Percentiles rank a stretch among this genome's conserved stretches.
Conservation (phyloP, 495 filamentous ascomycete species). For the Penicillium antarcticum region DNA sequence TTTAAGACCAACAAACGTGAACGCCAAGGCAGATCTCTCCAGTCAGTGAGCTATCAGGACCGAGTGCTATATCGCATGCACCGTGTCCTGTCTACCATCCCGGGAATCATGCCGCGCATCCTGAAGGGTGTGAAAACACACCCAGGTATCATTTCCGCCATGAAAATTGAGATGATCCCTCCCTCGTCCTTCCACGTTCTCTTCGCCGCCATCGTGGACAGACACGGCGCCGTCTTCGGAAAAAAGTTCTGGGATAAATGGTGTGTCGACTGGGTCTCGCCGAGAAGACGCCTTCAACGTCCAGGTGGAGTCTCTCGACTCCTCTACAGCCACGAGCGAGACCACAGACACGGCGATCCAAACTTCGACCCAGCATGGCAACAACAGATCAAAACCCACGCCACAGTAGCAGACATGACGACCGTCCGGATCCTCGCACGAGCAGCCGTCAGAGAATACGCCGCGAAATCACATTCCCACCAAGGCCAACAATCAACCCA, state of each 20-base stretch:
- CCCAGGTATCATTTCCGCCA: slow-evolving; percentile 8
- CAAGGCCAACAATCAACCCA: neutral
- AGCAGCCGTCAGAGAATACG: slow-evolving; percentile 32
- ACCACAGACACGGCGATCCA: slow-evolving; percentile 21
- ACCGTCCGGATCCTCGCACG: slow-evolving; percentile 42
- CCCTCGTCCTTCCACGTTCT: slow-evolving; percentile 44
- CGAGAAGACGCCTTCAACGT: slow-evolving; percentile 17
- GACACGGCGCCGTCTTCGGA: slow-evolving; percentile 39
- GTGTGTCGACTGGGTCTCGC: slow-evolving; percentile 32
- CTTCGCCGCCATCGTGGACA: slow-evolving; percentile 46
- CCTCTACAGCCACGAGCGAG: slow-evolving; percentile 20
- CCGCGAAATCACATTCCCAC: neutral
- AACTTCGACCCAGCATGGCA: slow-evolving; percentile 29
- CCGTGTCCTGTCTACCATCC: slow-evolving; percentile 25
- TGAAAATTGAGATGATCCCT: slow-evolving; percentile 25
- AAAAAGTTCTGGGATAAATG: slow-evolving; percentile 39
- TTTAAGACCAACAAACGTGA: slow-evolving; percentile 18
- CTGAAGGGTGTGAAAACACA: slow-evolving; percentile 18
- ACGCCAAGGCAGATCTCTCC: slow-evolving; percentile 11
- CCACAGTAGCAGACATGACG: slow-evolving; percentile 33
- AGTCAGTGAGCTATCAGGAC: slow-evolving; percentile 23
- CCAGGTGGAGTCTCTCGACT: slow-evolving; percentile 31
- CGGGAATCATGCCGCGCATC: slow-evolving; percentile 21
- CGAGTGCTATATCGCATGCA: slow-evolving; percentile 25
- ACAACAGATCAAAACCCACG: slow-evolving; percentile 21